Conservation (phyloP, 768 basidiomycete genomes). For the Tylopilus plumbeoviolaceoides region DNA sequence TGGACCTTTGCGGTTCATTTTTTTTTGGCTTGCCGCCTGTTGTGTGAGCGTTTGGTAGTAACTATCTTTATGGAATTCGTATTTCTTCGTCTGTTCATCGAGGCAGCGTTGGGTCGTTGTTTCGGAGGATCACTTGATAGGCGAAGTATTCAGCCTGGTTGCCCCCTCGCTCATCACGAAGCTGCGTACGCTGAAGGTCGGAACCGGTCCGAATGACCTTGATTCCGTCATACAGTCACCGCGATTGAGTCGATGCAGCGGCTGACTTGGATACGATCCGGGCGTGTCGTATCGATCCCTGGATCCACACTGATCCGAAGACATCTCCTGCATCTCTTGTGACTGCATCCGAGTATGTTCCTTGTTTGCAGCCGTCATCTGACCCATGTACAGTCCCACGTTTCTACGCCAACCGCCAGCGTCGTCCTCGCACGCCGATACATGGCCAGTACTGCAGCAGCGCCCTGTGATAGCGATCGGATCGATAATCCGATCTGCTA, state of each 20-base stretch:
- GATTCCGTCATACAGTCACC: background rate
- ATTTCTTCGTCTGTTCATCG: constrained; percentile 4
- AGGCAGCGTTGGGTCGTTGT: background rate
- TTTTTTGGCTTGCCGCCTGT: constrained; percentile 2
- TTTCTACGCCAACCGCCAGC: background rate
- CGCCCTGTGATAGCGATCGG: background rate
- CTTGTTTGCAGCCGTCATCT: background rate
- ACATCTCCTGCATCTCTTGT: no score
- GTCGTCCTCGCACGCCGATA: no score
- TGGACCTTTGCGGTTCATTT: background rate
- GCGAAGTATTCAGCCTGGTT: background rate
- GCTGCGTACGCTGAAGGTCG: background rate
- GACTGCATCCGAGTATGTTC: no score
- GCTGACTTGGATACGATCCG: background rate
- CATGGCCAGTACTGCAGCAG: no score
- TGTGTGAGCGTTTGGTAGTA: constrained; percentile 15
- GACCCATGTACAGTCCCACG: background rate
- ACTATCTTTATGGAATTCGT: constrained; percentile 28
- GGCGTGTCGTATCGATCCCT: no score
- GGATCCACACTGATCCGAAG: no score
- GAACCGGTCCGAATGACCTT: background rate
- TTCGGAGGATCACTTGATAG: background rate
- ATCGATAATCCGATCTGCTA: background rate
- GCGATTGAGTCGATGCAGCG: background rate
- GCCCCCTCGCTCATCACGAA: background rate